These are phyloP conservation scores for Globisporangium ultimum DNA, from an alignment of 352 stramenopile species.

Conservation along the genomic window DNA sequence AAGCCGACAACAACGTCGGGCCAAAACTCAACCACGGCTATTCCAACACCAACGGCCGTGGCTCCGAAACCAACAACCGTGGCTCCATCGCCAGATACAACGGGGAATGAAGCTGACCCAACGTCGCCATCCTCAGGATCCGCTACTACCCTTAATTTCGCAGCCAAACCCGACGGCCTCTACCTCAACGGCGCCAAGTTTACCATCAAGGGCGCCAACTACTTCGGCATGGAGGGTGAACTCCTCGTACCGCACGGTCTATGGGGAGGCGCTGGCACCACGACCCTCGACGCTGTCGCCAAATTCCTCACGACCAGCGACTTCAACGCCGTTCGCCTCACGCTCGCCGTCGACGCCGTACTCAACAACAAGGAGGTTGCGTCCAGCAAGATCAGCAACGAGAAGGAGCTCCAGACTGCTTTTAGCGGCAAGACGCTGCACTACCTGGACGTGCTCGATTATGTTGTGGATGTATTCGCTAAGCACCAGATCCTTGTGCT, in stretches of 20 bases:
- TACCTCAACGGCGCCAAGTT: constrained; percentile 34
- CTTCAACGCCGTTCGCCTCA: constrained; percentile 54
- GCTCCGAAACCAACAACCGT: no score
- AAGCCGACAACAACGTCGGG: no score
- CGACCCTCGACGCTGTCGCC: constrained; percentile 33
- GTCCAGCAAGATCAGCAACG: constrained; percentile 8
- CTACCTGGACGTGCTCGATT: constrained; percentile 18
- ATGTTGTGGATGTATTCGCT: constrained; percentile 10
- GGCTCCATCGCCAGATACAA: no score
- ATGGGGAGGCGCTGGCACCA: constrained; percentile 48
- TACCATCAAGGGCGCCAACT: constrained; percentile 51
- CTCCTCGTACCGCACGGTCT: constrained; percentile 57
- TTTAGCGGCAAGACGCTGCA: constrained; percentile 10
- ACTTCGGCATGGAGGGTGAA: constrained; percentile 61
- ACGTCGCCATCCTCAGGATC: no score
- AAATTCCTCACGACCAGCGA: constrained; percentile 29
- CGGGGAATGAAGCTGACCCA: no score
- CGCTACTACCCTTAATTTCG: no score
- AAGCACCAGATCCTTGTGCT: constrained; percentile 15
- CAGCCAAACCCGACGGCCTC: constrained; percentile 17
- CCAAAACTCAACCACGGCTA: no score
- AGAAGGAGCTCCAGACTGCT: not conserved
- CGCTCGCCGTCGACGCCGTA: constrained; percentile 43
- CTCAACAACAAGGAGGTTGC: constrained; percentile 30
- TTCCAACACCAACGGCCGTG: no score